A percentile compares a stretch with the other conserved stretches of the same genome.
These are phyloP conservation scores for Pittosporum tobira DNA, from an alignment of 129 eudicot species.

Conservation along the genomic window DNA sequence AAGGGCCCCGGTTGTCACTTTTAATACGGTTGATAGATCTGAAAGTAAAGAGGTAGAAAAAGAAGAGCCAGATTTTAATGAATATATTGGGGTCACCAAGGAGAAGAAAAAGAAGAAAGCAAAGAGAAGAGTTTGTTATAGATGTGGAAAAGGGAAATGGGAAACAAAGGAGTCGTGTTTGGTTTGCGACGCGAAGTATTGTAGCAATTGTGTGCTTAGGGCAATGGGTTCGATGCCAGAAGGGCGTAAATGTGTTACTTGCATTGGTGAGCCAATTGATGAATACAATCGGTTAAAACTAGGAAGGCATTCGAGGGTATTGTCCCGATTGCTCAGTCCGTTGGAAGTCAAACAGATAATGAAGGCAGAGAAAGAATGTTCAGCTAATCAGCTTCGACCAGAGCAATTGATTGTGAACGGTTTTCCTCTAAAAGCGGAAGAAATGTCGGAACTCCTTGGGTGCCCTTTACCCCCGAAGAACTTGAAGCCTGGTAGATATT, in stretches of 20 bases:
- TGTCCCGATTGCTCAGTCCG: constrained; percentile 75
- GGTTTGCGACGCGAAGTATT: constrained; percentile 88
- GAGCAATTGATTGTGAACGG: constrained; percentile 89
- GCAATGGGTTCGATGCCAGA: constrained; percentile 99
- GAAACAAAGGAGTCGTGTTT: constrained; percentile 82
- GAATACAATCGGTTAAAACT: constrained; percentile 66
- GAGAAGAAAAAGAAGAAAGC: constrained; percentile 55
- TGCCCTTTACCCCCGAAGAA: constrained; percentile 80
- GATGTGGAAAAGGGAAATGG: constrained; percentile 98
- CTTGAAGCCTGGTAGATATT: constrained; percentile 82
- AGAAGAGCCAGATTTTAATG: constrained; percentile 43
- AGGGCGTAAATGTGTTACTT: constrained; percentile 92
- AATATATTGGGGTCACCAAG: constrained; percentile 52
- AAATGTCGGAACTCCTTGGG: constrained; percentile 84
- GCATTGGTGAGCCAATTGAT: constrained; percentile 86
- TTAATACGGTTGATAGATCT: constrained; percentile 57
- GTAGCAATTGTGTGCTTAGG: constrained; percentile 87
- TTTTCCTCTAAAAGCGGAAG: constrained; percentile 78
- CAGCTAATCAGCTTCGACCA: constrained; percentile 95
- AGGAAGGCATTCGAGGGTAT: constrained; percentile 76
- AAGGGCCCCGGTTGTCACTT: constrained; percentile 67
- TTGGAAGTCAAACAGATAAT: constrained; percentile 88
- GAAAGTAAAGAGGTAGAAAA: constrained; percentile 32
- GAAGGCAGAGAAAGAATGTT: constrained; percentile 95
- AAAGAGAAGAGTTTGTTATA: constrained; percentile 44